phyloP scores from a whole-genome alignment of 164 flowering plant species.

The Umbellularia californica region DNA sequence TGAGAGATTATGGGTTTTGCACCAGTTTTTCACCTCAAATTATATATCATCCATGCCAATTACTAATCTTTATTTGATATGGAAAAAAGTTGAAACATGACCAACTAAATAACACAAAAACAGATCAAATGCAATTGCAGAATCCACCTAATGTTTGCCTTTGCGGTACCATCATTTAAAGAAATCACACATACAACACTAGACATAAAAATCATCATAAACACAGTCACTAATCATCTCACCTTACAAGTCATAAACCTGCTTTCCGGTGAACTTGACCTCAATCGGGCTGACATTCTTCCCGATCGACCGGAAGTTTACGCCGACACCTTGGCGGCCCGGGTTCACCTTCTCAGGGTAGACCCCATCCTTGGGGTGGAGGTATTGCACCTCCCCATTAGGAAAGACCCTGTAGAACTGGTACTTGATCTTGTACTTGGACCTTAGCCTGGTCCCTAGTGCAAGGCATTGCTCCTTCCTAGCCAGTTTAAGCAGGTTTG shows the following conservation, averaged over 20 bases:
- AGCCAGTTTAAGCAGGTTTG: constrained; percentile 79
- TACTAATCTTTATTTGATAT: too few species aligned
- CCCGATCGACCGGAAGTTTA: constrained; percentile 82
- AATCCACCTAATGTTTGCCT: constrained; percentile 1
- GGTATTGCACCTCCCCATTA: constrained; percentile 93
- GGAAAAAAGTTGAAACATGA: too few species aligned
- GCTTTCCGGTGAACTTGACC: constrained; percentile 99
- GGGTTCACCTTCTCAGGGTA: constrained; percentile 98
- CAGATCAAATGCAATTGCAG: neutral
- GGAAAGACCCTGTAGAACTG: constrained; percentile 98
- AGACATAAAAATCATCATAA: constrained; percentile 9
- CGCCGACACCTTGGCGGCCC: constrained; percentile 82
- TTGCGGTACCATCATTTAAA: neutral
- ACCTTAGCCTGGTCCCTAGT: constrained; percentile 86
- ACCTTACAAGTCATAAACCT: constrained; percentile 58
- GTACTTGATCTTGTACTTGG: constrained; percentile 97
- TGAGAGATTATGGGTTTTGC: too few species aligned
- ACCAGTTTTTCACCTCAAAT: too few species aligned
- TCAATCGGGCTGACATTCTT: constrained; percentile 85
- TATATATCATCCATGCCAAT: too few species aligned
- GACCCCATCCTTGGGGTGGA: constrained; percentile 99
- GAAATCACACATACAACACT: constrained; percentile 15
- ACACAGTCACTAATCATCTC: constrained; percentile 1
- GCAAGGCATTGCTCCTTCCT: constrained; percentile 98
- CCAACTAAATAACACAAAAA: too few species aligned